Conservation (phyloP, 192 early-diverging fungal genomes). For the Coemansia sp. region DNA sequence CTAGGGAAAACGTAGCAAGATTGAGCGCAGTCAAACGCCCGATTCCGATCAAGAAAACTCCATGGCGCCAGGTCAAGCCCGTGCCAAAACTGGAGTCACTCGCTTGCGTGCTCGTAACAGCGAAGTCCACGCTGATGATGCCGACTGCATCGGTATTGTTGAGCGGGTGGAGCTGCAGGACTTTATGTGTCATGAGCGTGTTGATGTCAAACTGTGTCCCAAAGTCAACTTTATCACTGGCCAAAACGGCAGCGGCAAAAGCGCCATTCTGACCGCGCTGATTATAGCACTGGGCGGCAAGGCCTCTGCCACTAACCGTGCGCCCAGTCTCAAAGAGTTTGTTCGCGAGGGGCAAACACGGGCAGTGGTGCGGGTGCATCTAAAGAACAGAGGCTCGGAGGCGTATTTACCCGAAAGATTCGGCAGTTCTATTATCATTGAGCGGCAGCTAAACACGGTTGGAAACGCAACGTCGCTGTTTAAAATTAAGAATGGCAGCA, state of each 20-base stretch:
- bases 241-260: slow-evolving; percentile 98
- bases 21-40: slow-evolving; percentile 5
- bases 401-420: slow-evolving; percentile 79
- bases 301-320: slow-evolving; percentile 84
- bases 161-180: slow-evolving; percentile 80
- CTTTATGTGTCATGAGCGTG: slow-evolving; percentile 93
- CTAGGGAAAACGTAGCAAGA: slow-evolving; percentile 24
- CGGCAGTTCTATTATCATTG: slow-evolving; percentile 78
- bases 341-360: slow-evolving; percentile 79
- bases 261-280: slow-evolving; percentile 89
- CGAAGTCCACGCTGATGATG: slow-evolving; percentile 5
- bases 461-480: slow-evolving; percentile 54
- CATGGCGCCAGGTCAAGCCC: background rate
- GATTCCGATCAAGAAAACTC: background rate
- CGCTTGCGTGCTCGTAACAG: slow-evolving; percentile 8
- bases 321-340: slow-evolving; percentile 67
- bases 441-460: slow-evolving; percentile 67
- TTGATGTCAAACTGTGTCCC: slow-evolving; percentile 73
- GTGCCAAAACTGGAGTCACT: slow-evolving; percentile 21
- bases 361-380: slow-evolving; percentile 61
- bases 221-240: slow-evolving; percentile 97
- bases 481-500: slow-evolving; percentile 69
- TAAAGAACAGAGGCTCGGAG: slow-evolving; percentile 83
- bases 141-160: slow-evolving; percentile 63
- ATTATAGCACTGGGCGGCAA: slow-evolving; percentile 91